Evolutionary conservation across 352 stramenopile species (phyloP).

Genomic region (Phytophthora megakarya): DNA sequence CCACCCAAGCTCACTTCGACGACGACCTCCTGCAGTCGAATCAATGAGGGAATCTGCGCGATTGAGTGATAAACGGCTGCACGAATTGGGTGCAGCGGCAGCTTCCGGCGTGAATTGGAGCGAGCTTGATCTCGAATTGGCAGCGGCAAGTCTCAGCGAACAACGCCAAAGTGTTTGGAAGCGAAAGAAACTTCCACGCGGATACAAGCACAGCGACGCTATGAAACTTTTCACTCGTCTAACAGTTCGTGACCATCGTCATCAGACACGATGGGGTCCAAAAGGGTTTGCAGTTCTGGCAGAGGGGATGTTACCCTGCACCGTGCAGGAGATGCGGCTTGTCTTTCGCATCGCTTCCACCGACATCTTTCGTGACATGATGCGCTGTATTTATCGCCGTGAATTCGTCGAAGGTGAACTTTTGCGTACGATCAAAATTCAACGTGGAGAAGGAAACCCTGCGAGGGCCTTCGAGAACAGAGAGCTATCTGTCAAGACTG

Average conservation of each 20-base stretch:
- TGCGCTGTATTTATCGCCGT: slow-evolving; percentile 41
- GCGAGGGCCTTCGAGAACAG: slow-evolving; percentile 26
- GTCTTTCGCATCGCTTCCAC: slow-evolving; percentile 36
- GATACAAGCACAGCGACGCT: slow-evolving; percentile 20
- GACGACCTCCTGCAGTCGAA: slow-evolving; percentile 11
- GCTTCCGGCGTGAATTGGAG: slow-evolving; percentile 40
- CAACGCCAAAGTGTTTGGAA: slow-evolving; percentile 40
- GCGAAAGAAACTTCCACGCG: slow-evolving; percentile 27
- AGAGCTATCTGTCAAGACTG: slow-evolving; percentile 42
- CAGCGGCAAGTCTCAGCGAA: slow-evolving; percentile 24
- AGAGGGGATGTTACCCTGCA: slow-evolving; percentile 40
- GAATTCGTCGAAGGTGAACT: slow-evolving; percentile 45
- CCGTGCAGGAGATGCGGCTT: slow-evolving; percentile 45
- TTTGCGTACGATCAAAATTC: slow-evolving; percentile 38
- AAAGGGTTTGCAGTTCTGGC: slow-evolving; percentile 42
- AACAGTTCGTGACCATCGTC: slow-evolving; percentile 25
- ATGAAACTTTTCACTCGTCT: slow-evolving; percentile 40
- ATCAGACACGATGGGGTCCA: slow-evolving; percentile 38
- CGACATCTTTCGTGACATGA: slow-evolving; percentile 40
- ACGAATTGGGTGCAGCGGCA: slow-evolving; percentile 38
- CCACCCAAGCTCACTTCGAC: slow-evolving; percentile 19
- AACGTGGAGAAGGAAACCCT: slow-evolving; percentile 11
- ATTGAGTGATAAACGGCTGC: slow-evolving; percentile 46
- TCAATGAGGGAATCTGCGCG: slow-evolving; percentile 29
- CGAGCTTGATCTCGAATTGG: slow-evolving; percentile 41